Conservation (phyloP, 805 yeast genomes). For the Metschnikowia lochheadii region DNA sequence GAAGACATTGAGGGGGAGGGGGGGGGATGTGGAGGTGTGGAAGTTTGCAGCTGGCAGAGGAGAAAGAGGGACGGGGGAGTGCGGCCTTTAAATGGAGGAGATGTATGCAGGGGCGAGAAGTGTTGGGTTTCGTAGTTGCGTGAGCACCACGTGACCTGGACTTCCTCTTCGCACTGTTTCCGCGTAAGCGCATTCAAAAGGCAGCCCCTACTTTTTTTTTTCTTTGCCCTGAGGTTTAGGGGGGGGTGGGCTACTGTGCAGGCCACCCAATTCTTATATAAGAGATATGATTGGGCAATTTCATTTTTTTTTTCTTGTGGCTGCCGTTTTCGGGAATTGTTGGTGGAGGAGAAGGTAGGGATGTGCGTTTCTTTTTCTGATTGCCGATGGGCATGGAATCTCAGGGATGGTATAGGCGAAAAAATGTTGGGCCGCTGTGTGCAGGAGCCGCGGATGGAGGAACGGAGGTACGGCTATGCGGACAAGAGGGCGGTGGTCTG, state of each 20-base stretch:
- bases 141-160: neutral
- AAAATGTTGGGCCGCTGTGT: conserved; percentile 1
- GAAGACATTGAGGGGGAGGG: conserved; percentile 5
- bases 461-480: neutral
- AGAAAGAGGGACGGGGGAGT: neutral
- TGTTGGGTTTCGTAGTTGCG: conserved; percentile 7
- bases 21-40: neutral
- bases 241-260: neutral
- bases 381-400: conserved; percentile 2
- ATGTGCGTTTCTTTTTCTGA: neutral
- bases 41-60: neutral
- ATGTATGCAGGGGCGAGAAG: conserved; percentile 6
- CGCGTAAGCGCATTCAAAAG: neutral
- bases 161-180: neutral
- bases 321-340: neutral
- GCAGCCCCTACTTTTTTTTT: neutral
- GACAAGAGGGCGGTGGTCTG: neutral
- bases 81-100: neutral
- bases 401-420: neutral
- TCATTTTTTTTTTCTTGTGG: neutral
- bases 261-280: neutral
- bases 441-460: neutral
- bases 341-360: neutral
- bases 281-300: too few relatives aligned
- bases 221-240: too few relatives aligned